These are phyloP conservation scores for Atkinsonella texensis DNA, from an alignment of 2,329 filamentous ascomycete species.

Conservation along the genomic window DNA sequence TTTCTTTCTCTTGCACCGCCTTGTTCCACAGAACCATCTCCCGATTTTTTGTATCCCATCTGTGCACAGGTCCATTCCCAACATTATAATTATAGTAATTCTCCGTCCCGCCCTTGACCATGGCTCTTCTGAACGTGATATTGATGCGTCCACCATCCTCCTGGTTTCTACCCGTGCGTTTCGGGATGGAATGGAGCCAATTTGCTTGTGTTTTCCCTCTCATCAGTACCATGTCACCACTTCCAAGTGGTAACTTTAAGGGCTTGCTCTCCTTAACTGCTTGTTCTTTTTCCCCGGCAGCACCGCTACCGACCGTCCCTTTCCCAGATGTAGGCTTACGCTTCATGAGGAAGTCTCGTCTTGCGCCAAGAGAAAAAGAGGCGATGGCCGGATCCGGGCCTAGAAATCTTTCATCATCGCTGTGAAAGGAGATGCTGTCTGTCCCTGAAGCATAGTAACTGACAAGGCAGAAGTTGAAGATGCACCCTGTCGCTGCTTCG, in stretches of 20 bases:
- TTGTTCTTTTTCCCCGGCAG: slow-evolving; percentile 16
- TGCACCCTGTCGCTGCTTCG: slow-evolving; percentile 52
- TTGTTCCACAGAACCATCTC: slow-evolving; percentile 35
- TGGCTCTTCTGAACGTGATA: slow-evolving; percentile 63
- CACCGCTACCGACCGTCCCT: slow-evolving; percentile 10
- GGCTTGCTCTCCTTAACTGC: slow-evolving; percentile 20
- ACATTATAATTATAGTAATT: slow-evolving; percentile 84
- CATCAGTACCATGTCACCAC: slow-evolving; percentile 74
- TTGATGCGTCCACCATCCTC: slow-evolving; percentile 57
- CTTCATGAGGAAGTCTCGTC: slow-evolving; percentile 66
- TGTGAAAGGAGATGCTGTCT: slow-evolving; percentile 70
- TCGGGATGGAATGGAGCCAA: slow-evolving; percentile 71
- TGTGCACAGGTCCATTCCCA: slow-evolving; percentile 53
- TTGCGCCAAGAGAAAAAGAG: slow-evolving; percentile 60
- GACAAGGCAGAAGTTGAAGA: slow-evolving; percentile 68
- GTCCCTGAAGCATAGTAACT: slow-evolving; percentile 72
- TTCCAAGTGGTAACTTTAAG: slow-evolving; percentile 41
- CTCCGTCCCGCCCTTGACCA: slow-evolving; percentile 61
- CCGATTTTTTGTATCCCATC: slow-evolving; percentile 46
- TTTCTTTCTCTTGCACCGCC: slow-evolving; percentile 8
- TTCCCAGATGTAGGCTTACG: slow-evolving; percentile 48
- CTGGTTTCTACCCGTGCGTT: slow-evolving; percentile 52
- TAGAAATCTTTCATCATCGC: slow-evolving; percentile 69
- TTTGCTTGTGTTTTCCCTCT: slow-evolving; percentile 59
- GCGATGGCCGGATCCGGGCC: slow-evolving; percentile 59